Evolutionary conservation across 164 flowering plant genomes (phyloP).

Genomic region (Annona squamosa): DNA sequence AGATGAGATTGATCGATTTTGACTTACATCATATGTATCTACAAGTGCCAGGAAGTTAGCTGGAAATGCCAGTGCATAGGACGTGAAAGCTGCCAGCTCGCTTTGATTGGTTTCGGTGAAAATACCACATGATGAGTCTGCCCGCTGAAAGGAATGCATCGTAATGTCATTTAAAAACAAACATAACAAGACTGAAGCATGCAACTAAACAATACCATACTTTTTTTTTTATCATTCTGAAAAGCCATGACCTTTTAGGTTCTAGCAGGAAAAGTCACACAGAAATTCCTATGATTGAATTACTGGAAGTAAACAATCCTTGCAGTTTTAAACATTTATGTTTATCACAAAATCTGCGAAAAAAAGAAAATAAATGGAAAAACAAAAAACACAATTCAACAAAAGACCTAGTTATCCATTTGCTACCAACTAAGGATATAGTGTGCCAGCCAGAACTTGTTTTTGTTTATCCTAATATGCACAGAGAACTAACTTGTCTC

Average conservation of each 20-base stretch:
- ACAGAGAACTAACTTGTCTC: not conserved
- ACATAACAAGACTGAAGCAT: not conserved
- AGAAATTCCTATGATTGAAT: not conserved
- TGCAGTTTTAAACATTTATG: not conserved
- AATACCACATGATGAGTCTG: slow-evolving; percentile 43
- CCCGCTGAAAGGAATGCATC: slow-evolving; percentile 39
- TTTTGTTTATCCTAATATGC: not conserved
- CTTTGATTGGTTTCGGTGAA: slow-evolving; percentile 97
- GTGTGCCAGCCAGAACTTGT: no score
- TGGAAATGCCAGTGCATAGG: slow-evolving; percentile 97
- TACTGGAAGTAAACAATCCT: not conserved
- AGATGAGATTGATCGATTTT: not conserved
- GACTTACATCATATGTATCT: slow-evolving; percentile 98
- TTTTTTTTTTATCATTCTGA: no score
- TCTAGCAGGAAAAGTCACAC: not conserved
- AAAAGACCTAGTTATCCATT: not conserved
- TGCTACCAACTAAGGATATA: no score
- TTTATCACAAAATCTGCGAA: not conserved
- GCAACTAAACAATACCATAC: not conserved
- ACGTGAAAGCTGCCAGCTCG: slow-evolving; percentile 94
- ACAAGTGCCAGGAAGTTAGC: slow-evolving; percentile 81
- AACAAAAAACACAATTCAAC: not conserved
- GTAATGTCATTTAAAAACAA: not conserved
- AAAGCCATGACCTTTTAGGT: not conserved
- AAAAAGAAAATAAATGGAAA: not conserved